Base-by-base conservation (phyloP, 176 grass and related monocot species). In the Luzula sylvatica region DNA sequence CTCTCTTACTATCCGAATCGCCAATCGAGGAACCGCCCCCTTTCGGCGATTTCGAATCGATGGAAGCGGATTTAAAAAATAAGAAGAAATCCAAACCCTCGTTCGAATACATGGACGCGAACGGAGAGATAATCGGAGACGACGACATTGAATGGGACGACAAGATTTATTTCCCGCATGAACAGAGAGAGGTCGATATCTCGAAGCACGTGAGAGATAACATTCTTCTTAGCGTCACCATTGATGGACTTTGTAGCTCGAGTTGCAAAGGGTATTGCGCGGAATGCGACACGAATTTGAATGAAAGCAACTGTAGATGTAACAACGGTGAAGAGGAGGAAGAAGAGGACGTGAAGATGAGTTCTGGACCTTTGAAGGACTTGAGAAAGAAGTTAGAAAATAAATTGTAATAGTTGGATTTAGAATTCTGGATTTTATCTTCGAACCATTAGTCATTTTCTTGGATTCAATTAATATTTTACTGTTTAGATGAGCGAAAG, bases 161-260 rank as follows among this genome's bases (percentile, higher is more conserved):
- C 66, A 69, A 73, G 0, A 61, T 88, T 58, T 69, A 95, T 20
- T 95, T 88, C 58, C 89, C 83, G 2, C 28, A 66, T 0, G 58
- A 47, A 46, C 57, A 79, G 18, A 82, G 53, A 66, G 83, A 94
- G 58, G 80, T 83, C 2, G 88, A 94, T 56, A 75, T 94, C 28
- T 94, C 88, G 1, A 94, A 87, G 65, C 68, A 87, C 45, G 71
- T 94, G 17, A 53, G 83, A 17, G 89, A 95, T 55, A 66, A 75
- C 25, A 66, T 95, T 44, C 89, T 88, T 47, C 38, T 88, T 15
- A 76, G 81, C 70, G 70, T 93, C 56, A 85, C 74, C 1, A 52
- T 88, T 32, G 67, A 95, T 22, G 74, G 40, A 7, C 18, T 95
- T 7, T 95, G 89, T 66, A 74, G 45, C 45, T 7, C 66, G n/a